Conservation (phyloP, 2,329 filamentous ascomycete species). For the Claviceps sp. region DNA sequence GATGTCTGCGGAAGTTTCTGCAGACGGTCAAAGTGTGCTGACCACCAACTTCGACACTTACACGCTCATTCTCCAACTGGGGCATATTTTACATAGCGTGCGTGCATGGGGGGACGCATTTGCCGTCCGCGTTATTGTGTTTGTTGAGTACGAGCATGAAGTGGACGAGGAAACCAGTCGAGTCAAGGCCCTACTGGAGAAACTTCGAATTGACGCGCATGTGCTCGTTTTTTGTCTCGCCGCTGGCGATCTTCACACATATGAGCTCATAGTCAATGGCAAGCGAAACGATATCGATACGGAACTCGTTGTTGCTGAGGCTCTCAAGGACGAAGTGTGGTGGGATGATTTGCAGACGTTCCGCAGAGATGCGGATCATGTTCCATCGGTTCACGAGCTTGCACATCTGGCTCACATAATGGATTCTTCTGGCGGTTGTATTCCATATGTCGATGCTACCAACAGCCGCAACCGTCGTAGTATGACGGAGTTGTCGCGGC, state of each 20-base stretch:
- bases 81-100: conserved; percentile 72
- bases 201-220: conserved; percentile 67
- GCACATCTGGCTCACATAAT: conserved; percentile 30
- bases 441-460: conserved; percentile 23
- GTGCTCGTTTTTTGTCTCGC: conserved; percentile 73
- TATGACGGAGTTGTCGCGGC: conserved; percentile 47
- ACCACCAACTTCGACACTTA: conserved; percentile 89
- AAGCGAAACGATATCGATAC: conserved; percentile 38
- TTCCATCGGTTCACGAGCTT: conserved; percentile 29
- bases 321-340: conserved; percentile 63
- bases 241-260: conserved; percentile 56
- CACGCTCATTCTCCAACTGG: conserved; percentile 72
- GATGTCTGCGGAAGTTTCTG: conserved; percentile 72
- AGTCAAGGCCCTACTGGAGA: conserved; percentile 62
- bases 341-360: conserved; percentile 60
- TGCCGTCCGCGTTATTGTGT: conserved; percentile 64
- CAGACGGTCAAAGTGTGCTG: conserved; percentile 52
- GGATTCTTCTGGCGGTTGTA: conserved; percentile 29
- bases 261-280: conserved; percentile 69
- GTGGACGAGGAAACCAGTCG: conserved; percentile 64
- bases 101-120: conserved; percentile 67
- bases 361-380: conserved; percentile 26
- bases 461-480: conserved; percentile 27
- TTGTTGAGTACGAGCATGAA: conserved; percentile 79
- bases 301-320: conserved; percentile 48